Conservation (phyloP, 106 monocot genomes). For the Alisma plantagoaquatica region DNA sequence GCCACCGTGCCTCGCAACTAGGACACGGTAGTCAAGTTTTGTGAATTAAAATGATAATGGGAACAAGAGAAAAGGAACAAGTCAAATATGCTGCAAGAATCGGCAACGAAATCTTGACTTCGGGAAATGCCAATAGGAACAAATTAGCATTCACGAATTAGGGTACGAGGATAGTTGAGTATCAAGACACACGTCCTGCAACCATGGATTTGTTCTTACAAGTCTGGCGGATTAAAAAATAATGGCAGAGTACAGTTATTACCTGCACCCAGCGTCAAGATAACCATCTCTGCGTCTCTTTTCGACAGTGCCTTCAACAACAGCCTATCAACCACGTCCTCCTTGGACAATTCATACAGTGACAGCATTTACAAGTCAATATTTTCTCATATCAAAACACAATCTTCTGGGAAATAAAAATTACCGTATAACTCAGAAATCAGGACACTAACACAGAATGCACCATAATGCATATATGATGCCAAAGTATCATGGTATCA, state of each 20-base stretch:
- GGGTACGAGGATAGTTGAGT: background rate
- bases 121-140: too few relatives aligned
- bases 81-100: too few relatives aligned
- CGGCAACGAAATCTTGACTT: too few relatives aligned
- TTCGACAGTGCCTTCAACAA: slow-evolving; percentile 3
- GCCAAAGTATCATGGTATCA: too few relatives aligned
- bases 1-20: too few relatives aligned
- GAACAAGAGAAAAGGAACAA: too few relatives aligned
- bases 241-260: background rate
- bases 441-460: too few relatives aligned
- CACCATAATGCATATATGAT: too few relatives aligned
- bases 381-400: background rate
- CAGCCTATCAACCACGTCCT: slow-evolving; percentile 25
- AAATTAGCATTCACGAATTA: background rate
- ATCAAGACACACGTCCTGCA: background rate
- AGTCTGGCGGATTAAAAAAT: background rate
- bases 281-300: slow-evolving; percentile 17
- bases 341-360: slow-evolving; percentile 6
- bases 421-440: background rate
- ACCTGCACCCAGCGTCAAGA: slow-evolving; percentile 27
- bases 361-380: background rate
- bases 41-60: too few relatives aligned
- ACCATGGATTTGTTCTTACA: too few relatives aligned
- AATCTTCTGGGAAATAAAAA: background rate
- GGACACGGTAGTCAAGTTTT: too few relatives aligned